Conservation (phyloP, 1,284 basidiomycete genomes). For the Apiotrichum sp. region DNA sequence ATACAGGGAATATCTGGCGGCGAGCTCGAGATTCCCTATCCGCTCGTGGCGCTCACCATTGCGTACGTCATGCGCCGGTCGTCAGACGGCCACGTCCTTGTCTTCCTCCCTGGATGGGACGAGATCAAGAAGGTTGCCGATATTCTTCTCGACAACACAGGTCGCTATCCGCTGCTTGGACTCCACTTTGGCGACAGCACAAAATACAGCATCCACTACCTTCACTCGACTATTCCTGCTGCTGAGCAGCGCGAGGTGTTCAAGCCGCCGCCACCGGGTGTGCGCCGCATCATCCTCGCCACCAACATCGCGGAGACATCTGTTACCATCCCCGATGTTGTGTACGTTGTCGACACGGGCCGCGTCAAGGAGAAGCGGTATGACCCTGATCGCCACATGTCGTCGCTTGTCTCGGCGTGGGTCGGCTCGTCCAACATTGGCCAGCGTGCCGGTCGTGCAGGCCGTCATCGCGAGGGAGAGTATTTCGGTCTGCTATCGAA, state of each 20-base stretch:
- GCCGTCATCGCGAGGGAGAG: conserved; percentile 83
- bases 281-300: conserved; percentile 81
- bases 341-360: conserved; percentile 86
- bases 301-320: conserved; percentile 98
- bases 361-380: conserved; percentile 88
- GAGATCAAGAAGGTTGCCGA: conserved; percentile 79
- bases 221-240: conserved; percentile 87
- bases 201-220: conserved; percentile 71
- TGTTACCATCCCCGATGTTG: conserved; percentile 92
- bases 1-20: conserved; percentile 48
- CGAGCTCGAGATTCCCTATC: conserved; percentile 75
- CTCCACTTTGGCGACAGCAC: conserved; percentile 58
- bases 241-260: conserved; percentile 88
- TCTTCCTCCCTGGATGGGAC: conserved; percentile 62
- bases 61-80: conserved; percentile 70
- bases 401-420: conserved; percentile 81
- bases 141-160: conserved; percentile 53
- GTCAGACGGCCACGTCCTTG: conserved; percentile 79
- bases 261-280: conserved; percentile 65
- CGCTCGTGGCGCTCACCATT: conserved; percentile 75
- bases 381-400: conserved; percentile 81
- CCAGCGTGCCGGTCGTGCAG: conserved; percentile 88
- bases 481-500: conserved; percentile 81
- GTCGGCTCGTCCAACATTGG: conserved; percentile 89
- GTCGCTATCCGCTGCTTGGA: conserved; percentile 53